Conservation (phyloP, 139 green algal genomes). For the Micractinium conductrix region DNA sequence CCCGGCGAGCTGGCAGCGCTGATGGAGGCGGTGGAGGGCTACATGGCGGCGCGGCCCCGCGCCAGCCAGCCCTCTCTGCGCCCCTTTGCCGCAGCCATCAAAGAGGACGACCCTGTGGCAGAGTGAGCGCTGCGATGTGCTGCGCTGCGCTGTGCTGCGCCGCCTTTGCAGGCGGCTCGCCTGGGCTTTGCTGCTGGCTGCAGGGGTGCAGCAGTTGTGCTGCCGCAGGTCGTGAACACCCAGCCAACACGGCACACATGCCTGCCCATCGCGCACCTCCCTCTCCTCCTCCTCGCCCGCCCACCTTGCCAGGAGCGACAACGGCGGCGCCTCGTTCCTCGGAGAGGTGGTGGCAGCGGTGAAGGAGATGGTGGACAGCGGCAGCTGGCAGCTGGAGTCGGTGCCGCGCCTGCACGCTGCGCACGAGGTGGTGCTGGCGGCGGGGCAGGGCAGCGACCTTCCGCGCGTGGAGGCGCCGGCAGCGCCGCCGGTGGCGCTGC, state of each 20-base stretch:
- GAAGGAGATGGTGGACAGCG: constrained; percentile 43
- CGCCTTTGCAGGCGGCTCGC: too few relatives aligned
- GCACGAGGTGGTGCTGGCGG: constrained; percentile 53
- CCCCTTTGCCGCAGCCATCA: constrained; percentile 54
- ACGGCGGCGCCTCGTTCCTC: constrained; percentile 77
- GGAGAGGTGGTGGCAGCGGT: constrained; percentile 60
- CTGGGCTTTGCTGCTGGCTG: background rate
- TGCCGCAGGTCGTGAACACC: background rate
- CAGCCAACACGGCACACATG: background rate
- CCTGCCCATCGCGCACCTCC: background rate
- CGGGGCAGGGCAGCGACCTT: constrained; percentile 39
- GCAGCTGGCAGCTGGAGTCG: constrained; percentile 51
- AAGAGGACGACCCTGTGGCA: constrained; percentile 43
- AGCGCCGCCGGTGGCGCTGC: constrained; percentile 33
- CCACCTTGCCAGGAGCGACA: constrained; percentile 65
- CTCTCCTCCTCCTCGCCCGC: background rate
- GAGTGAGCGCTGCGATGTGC: constrained; percentile 25
- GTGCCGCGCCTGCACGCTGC: constrained; percentile 44
- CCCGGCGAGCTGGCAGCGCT: constrained; percentile 43
- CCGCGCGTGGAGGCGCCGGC: constrained; percentile 33
- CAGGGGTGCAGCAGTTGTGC: background rate
- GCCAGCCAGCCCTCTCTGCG: constrained; percentile 44
- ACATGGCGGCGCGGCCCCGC: constrained; percentile 63
- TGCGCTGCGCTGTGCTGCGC: too few relatives aligned
- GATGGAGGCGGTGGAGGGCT: constrained; percentile 51